Evolutionary conservation across 2,329 filamentous ascomycete species (phyloP), one percentile per base, ranked within the genome.

Genomic region (Dothiorella sarmentorum): DNA sequence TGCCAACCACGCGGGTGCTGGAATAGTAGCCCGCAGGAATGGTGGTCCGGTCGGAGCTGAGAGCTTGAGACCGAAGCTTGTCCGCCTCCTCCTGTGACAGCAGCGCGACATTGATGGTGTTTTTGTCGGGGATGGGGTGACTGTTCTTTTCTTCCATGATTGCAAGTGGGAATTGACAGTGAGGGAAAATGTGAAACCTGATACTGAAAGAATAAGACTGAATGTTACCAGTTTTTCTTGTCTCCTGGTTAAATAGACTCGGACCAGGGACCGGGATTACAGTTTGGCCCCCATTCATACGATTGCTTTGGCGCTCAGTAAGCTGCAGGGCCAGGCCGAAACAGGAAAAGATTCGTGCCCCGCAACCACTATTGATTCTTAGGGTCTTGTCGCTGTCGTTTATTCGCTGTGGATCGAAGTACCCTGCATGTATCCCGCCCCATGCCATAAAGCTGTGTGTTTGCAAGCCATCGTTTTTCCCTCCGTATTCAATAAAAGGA

Each of bases 1-100:
- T 63, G 3, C 63, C 63, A 2, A 65, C 47, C 4, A 63, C 42
- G 20, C 55, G 56, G 29, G 61, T 38, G 29, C 61, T 63, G 35
- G 53, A 27, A 31, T 57, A 64, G 55, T 65, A 65, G 4, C 60
- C 61, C 13, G 45, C 26, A 7, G 56, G 52, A 18, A 63, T 40
- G 1, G 40, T 56, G 10, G 56, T 58, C 2, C 56, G 47, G 17
- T 63, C 60, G 18, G 61, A 61, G 4, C 60, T 53, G 7, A 63
- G 51, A 33, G 55, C 60, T 26, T 61, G 45, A 1, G 61, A 63
- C 6, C 61, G 58, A 2, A 63, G 49, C 38, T 51, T 60, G 38
- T 62, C 61, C 4, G 60, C 61, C 51, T 63, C 61, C 6, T 63
- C 61, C 1, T 60, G 59, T 44, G 58, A 45, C 11, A 59, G 17